Evolutionary conservation across 495 filamentous ascomycete genomes (phyloP), one percentile per base, ranked within the genome.

Genomic region (Talaromyces proteolyticus): DNA sequence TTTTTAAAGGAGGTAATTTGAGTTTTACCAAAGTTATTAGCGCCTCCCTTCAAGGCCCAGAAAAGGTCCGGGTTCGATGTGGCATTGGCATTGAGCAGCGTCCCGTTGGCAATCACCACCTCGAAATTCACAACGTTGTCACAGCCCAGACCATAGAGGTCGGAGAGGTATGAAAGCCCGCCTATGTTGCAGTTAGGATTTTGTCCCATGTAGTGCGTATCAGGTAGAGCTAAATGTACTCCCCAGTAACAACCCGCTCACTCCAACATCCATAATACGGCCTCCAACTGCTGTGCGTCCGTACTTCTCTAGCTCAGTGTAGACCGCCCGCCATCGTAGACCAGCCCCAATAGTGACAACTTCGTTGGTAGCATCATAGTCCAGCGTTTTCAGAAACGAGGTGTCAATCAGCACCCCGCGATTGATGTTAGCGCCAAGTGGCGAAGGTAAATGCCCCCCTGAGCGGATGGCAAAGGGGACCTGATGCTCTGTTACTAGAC

Each of bases 321-420:
- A 82, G 0, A 82, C 71, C 44, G 77, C 50, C 24, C 65, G 63
- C 69, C 75, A 77, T 16, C 64, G 54, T 46, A 70, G 67, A 8
- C 78, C 78, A 19, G 74, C 61, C 3, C 74, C 76, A 29, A 79
- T 59, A 16, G 57, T 52, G 0, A 74, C 64, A 39, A 29, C 18
- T 18, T 42, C 38, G n/a, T 53, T 39, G 14, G 34, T 16, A 21
- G 42, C 39, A 54, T 34, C 47, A 54, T 36, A 24, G 50, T 39
- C 18, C 37, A 39, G 47, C 47, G 11, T 50, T 36, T 24, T 40
- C 37, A 39, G 18, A 12, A 39, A 39, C 14, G 42, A 40, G 24
- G n/a, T 67, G 40, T 81, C 78, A 55, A 83, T 73, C 3, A 77
- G 68, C 3, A 80, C 62, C 2, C 78, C 79, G 21, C 62, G 62